These are phyloP conservation scores for Candida endomychidarum DNA, from an alignment of 805 yeast species.

Conservation along the genomic window DNA sequence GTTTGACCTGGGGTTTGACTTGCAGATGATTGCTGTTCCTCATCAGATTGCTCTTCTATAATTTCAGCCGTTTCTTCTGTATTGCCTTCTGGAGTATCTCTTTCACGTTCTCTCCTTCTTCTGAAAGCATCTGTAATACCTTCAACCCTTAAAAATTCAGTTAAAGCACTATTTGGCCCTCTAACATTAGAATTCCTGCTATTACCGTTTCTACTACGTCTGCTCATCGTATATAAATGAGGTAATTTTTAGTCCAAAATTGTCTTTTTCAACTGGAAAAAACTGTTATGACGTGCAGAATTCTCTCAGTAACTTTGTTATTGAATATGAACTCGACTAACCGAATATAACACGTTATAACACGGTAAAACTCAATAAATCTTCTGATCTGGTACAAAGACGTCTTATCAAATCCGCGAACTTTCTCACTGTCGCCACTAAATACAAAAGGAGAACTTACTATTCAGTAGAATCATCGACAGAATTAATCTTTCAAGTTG, in stretches of 20 bases:
- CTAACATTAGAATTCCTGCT: constrained; percentile 28
- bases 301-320: too few relatives aligned
- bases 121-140: constrained; percentile 86
- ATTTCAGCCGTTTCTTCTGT: not conserved
- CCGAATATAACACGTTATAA: too few relatives aligned
- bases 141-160: constrained; percentile 83
- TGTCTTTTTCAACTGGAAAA: too few relatives aligned
- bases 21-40: not conserved
- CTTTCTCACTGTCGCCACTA: constrained; percentile 8
- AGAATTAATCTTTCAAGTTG: not conserved
- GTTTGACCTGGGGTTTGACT: not conserved
- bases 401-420: constrained; percentile 7
- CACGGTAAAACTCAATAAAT: too few relatives aligned
- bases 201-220: constrained; percentile 15
- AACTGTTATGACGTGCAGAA: too few relatives aligned
- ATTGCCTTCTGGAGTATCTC: not conserved
- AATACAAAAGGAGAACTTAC: constrained; percentile 2
- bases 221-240: constrained; percentile 12
- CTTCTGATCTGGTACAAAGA: constrained; percentile 3
- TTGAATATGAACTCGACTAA: too few relatives aligned
- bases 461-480: not conserved
- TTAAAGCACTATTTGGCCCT: constrained; percentile 84
- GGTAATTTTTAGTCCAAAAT: too few relatives aligned
- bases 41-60: constrained; percentile 1
- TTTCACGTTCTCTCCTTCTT: constrained; percentile 23